Evolutionary conservation across 1,284 basidiomycete species (phyloP).

Genomic region (Veloboletus limbatus): DNA sequence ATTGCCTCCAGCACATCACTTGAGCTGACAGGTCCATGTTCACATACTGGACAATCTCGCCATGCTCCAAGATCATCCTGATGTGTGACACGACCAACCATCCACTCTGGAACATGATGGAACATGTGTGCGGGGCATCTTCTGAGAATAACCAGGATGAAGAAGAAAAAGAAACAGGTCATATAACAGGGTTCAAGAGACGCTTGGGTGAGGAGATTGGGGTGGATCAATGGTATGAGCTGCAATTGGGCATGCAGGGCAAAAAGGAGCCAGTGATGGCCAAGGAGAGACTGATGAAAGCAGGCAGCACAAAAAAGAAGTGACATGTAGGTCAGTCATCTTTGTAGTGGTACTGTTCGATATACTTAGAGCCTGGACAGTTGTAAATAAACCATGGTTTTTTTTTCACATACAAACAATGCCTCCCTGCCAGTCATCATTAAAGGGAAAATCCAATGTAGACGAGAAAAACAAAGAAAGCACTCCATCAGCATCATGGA

Average conservation of each 20-base stretch:
- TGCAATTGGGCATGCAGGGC: constrained; percentile 26
- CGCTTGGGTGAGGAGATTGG: constrained; percentile 64
- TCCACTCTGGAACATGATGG: constrained; percentile 68
- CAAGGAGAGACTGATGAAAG: constrained; percentile 23
- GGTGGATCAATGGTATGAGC: constrained; percentile 34
- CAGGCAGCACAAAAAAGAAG: constrained; percentile 19
- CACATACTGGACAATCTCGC: constrained; percentile 82
- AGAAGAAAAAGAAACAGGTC: constrained; percentile 63
- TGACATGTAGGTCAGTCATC: constrained; percentile 6
- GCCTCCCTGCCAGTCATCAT: too few species aligned
- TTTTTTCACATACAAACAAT: too few species aligned
- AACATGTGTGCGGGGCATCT: constrained; percentile 50
- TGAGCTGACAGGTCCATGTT: constrained; percentile 87
- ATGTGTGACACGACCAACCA: constrained; percentile 86
- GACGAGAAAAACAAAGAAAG: too few species aligned
- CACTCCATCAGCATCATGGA: too few species aligned
- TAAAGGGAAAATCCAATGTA: too few species aligned
- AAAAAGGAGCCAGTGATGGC: constrained; percentile 29
- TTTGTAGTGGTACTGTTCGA: constrained; percentile 3
- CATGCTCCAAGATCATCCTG: constrained; percentile 67
- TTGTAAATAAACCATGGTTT: too few species aligned
- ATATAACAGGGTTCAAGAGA: constrained; percentile 77
- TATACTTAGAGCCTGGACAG: too few species aligned
- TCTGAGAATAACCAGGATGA: constrained; percentile 67
- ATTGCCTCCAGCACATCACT: constrained; percentile 79